Percentiles rank a stretch among this genome's conserved stretches.
Evolutionary conservation across 768 basidiomycete species (phyloP).

Genomic region (Coprinellus aureogranulatus): DNA sequence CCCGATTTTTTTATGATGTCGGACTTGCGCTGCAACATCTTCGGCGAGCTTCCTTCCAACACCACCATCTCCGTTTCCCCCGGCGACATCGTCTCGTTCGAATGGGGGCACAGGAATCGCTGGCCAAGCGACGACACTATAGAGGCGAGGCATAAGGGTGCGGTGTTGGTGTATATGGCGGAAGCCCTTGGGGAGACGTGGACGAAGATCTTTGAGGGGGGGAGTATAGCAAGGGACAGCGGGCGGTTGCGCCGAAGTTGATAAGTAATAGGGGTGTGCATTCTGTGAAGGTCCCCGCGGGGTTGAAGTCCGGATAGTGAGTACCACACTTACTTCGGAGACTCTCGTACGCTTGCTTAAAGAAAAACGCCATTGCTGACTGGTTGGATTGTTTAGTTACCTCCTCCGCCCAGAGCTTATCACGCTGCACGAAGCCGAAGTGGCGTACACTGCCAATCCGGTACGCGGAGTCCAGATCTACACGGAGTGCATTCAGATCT

Average conservation of each 20-base stretch:
- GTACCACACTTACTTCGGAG: too few species aligned
- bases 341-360: too few species aligned
- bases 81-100: conserved; percentile 33
- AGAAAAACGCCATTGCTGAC: too few species aligned
- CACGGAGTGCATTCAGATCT: conserved; percentile 47
- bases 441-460: conserved; percentile 25
- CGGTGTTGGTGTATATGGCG: conserved; percentile 33
- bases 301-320: conserved; percentile 10
- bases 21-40: conserved; percentile 29
- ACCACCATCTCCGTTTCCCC: conserved; percentile 27
- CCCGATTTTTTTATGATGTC: too few species aligned
- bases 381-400: conserved; percentile 10
- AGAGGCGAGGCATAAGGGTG: conserved; percentile 33
- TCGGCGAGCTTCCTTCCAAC: conserved; percentile 9
- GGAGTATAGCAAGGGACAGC: conserved; percentile 23
- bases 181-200: conserved; percentile 27
- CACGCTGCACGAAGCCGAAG: conserved; percentile 33
- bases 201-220: conserved; percentile 33
- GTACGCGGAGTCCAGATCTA: conserved; percentile 49
- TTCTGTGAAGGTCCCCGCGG: conserved; percentile 23
- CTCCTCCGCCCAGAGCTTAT: conserved; percentile 32
- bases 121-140: conserved; percentile 30
- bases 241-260: conserved; percentile 32
- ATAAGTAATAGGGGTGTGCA: conserved; percentile 30
- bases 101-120: conserved; percentile 30